Conservation (phyloP, 495 filamentous ascomycete species). For the Usnea hakonensis region DNA sequence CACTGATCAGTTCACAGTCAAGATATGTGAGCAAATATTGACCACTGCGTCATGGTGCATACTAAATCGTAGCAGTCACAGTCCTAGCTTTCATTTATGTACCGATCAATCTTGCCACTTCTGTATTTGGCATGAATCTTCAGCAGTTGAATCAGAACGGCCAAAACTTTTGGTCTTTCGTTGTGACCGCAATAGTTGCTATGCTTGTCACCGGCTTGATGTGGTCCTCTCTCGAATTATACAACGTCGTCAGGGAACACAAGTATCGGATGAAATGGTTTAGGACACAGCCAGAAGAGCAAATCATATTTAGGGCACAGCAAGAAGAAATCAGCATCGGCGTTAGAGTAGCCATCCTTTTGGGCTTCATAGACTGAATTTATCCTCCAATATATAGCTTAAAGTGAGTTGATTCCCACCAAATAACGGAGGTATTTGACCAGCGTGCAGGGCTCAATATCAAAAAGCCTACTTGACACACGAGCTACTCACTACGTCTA, state of each 20-base stretch:
- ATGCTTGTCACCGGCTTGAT: not conserved
- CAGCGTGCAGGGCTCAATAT: too few species aligned
- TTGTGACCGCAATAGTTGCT: conserved; percentile 10
- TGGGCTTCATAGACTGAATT: too few species aligned
- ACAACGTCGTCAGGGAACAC: not conserved
- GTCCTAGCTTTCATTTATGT: conserved; percentile 17
- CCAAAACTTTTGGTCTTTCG: conserved; percentile 3
- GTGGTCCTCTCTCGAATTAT: conserved; percentile 6
- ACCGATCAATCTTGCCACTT: conserved; percentile 15
- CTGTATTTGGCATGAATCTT: conserved; percentile 17
- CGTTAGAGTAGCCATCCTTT: too few species aligned
- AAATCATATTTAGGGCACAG: too few species aligned
- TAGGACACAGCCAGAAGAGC: too few species aligned
- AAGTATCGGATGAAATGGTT: not conserved
- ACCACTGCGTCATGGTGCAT: too few species aligned
- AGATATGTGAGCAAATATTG: not conserved
- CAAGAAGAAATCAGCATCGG: too few species aligned
- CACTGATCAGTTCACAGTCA: not conserved
- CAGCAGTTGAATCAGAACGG: conserved; percentile 13
- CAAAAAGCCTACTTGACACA: too few species aligned
- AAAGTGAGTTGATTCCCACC: too few species aligned
- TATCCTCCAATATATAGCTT: too few species aligned
- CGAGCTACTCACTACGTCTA: too few species aligned
- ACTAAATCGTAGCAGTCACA: conserved; percentile 8
- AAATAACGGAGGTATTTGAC: too few species aligned